Base-by-base conservation (phyloP, 2,329 filamentous ascomycete genomes). In the Fusarium sp. region DNA sequence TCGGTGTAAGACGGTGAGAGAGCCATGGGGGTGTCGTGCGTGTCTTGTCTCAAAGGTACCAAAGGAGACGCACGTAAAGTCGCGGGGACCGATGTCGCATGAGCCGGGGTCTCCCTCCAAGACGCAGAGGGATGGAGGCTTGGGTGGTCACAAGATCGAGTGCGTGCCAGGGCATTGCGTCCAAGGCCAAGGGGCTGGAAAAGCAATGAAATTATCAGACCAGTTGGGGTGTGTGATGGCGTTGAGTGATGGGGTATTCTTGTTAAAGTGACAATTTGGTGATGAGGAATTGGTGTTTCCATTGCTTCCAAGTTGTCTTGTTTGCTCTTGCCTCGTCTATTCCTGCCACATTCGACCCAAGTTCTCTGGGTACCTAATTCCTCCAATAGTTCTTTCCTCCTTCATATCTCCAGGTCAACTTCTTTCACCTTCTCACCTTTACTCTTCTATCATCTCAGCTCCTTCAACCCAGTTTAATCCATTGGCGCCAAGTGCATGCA, bases 111-210 rank as follows among this genome's bases (percentile, higher is more conserved):
- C 65, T 69, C 65, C 54, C 58, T 68, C 58, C 61, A 69, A 64
- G 50, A 70, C 64, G 69, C 72, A 65, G 67, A 69, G 60, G 53
- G 69, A 74, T 72, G 70, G 63, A 73, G 71, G 67, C 53, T 61
- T 69, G 62, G 57, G 42, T 66, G 72, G 72, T 74, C 72, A 74
- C 72, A 74, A 74, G 72, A 74, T 74, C 72, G 56, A 74, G 65
- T 73, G 57, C 62, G 65, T 73, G 58, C 62, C 60, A 61, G 68
- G 70, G 67, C 60, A n/a, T 59, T 61, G 67, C 59, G 62, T 57
- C 57, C 63, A 66, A 49, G 31, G 14, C 36, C 36, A 58, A 61
- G 62, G 64, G 64, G 58, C 44, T 62, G 62, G 27, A 59, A 68
- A 74, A 65, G 60, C 64, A 69, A 68, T 46, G 51, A 64, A 61